phyloP scores from a whole-genome alignment of 257 asterid genomes.

The Ligustrum vulgare region DNA sequence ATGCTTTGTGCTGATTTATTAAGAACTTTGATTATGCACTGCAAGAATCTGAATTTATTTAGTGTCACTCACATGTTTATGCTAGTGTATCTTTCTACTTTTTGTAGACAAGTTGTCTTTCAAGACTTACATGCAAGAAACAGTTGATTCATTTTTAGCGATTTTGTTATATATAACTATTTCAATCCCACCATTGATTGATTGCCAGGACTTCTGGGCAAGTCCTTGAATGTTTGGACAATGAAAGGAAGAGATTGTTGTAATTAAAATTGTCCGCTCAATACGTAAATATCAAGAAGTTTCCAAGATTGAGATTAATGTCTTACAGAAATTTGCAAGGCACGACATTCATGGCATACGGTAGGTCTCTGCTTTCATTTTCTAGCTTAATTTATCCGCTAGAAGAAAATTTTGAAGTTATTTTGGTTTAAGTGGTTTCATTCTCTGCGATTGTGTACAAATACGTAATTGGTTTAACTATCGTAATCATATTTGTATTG shows the following conservation, averaged over 20 bases:
- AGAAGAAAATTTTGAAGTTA: slow-evolving; percentile 28
- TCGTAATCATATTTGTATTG: too few species aligned
- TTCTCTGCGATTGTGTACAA: too few species aligned
- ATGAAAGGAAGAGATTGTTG: slow-evolving; percentile 71
- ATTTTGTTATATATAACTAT: too few species aligned
- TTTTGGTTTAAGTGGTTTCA: too few species aligned
- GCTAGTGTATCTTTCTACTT: neutral
- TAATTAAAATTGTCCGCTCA: slow-evolving; percentile 69
- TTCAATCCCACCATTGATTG: neutral
- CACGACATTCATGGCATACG: slow-evolving; percentile 57
- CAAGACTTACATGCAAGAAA: neutral
- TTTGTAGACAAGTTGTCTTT: neutral
- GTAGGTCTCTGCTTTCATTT: slow-evolving; percentile 36
- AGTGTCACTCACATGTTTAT: neutral
- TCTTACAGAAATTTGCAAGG: slow-evolving; percentile 66
- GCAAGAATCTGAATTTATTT: neutral
- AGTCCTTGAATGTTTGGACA: slow-evolving; percentile 73
- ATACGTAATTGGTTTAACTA: too few species aligned
- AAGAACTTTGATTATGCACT: neutral
- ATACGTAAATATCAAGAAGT: slow-evolving; percentile 76
- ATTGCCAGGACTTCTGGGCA: slow-evolving; percentile 74
- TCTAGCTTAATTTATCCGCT: slow-evolving; percentile 16
- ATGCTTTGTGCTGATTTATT: neutral
- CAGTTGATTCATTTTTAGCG: neutral
- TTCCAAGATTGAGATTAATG: slow-evolving; percentile 80